A percentile compares a stretch with the other conserved stretches of the same genome.
Conservation (phyloP, 1,139 yeast genomes). For the Yamadazyma friedrichii region DNA sequence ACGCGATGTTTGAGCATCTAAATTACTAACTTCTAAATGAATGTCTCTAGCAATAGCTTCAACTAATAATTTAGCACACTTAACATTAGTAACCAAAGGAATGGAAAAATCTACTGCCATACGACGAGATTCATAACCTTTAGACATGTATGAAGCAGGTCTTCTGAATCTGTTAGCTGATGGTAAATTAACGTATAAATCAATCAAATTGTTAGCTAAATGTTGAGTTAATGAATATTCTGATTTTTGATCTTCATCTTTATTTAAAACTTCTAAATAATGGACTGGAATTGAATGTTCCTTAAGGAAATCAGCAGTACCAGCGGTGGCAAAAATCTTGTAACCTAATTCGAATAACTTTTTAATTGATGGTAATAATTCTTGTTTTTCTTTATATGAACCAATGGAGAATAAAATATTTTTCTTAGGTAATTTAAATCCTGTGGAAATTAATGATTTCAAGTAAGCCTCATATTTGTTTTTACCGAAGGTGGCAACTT, state of each 20-base stretch:
- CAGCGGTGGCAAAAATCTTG: conserved; percentile 95
- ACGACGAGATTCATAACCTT: conserved; percentile 98
- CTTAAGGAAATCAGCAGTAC: conserved; percentile 97
- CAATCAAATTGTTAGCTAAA: conserved; percentile 94
- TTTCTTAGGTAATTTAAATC: conserved; percentile 92
- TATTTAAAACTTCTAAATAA: conserved; percentile 82
- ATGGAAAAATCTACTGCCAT: conserved; percentile 99
- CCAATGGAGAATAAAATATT: conserved; percentile 93
- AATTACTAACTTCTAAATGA: conserved; percentile 64
- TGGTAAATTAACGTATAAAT: conserved; percentile 93
- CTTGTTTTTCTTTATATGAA: conserved; percentile 95
- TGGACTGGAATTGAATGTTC: conserved; percentile 94
- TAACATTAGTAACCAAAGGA: conserved; percentile 96
- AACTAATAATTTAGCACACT: conserved; percentile 91
- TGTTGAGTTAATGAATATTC: conserved; percentile 96
- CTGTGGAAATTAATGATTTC: conserved; percentile 91
- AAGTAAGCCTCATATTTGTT: conserved; percentile 96
- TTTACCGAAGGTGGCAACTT: conserved; percentile 95
- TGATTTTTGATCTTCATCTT: conserved; percentile 76
- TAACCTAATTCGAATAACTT: conserved; percentile 82
- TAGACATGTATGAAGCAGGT: conserved; percentile 96
- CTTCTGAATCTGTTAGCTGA: conserved; percentile 97
- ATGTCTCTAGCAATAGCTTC: conserved; percentile 84
- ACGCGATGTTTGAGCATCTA: conserved; percentile 92
- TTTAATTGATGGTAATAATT: conserved; percentile 83